A percentile compares a stretch with the other conserved stretches of the same genome.
Evolutionary conservation across 345 rosid genomes (phyloP).

Genomic region (Camelina laxa): DNA sequence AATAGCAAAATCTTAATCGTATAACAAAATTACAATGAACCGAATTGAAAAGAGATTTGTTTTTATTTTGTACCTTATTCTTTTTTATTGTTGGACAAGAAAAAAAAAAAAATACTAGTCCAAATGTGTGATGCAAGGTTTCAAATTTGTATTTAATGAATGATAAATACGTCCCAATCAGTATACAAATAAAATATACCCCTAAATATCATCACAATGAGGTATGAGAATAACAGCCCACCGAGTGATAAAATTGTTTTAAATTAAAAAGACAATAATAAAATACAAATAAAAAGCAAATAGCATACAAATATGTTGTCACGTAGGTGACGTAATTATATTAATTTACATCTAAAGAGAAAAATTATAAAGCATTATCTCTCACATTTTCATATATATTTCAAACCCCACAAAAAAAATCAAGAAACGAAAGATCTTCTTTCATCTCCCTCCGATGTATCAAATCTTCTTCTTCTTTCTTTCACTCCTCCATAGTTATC

Average conservation of each 20-base stretch:
- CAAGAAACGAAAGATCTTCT: constrained; percentile 18
- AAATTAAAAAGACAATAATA: constrained; percentile 13
- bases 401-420: constrained; percentile 13
- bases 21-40: neutral
- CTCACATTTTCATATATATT: constrained; percentile 4
- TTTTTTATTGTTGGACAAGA: neutral
- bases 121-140: constrained; percentile 28
- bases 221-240: constrained; percentile 37
- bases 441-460: constrained; percentile 30
- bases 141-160: neutral
- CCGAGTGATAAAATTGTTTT: constrained; percentile 19
- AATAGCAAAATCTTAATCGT: neutral
- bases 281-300: constrained; percentile 14
- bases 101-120: neutral
- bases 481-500: constrained; percentile 8
- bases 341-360: neutral
- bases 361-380: neutral
- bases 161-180: neutral
- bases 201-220: constrained; percentile 29
- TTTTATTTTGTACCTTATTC: neutral
- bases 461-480: constrained; percentile 33
- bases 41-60: neutral
- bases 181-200: neutral
- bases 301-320: constrained; percentile 40
- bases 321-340: constrained; percentile 25